Evolutionary conservation across 192 early-diverging fungal species (phyloP), one percentile per base, ranked within the genome.

Genomic region (Backusella tuberculispora): DNA sequence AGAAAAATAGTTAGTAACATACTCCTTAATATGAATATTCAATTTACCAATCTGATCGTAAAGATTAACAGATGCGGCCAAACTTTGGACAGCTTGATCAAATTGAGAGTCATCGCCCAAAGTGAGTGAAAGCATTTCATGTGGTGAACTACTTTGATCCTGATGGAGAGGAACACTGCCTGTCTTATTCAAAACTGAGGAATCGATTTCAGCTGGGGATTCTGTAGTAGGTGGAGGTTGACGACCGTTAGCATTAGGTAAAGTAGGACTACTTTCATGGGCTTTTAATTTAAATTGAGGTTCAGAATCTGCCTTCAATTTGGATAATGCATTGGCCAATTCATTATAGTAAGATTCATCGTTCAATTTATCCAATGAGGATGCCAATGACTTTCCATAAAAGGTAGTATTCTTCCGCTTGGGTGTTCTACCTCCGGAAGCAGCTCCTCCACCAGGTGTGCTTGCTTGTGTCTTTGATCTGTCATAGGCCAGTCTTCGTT

Each of bases 31-130:
- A 19, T 53, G 29, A 2, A 1, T 21, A 24, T 53, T 10, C 21
- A 6, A 53, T 53, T 72, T 72, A 77, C 76, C 76, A 45, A 77
- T 85, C 79, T 95, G 94, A 70, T 95, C 94, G 69, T 90, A 92
- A n/a, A 95, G 83, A 73, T 94, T 92, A 3, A 89, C 84, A 12
- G 91, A 92, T 38, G 73, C 69, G 14, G 74, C 67, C 17, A 95
- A 82, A 69, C 88, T 82, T 8, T 80, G 81, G 43, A 89, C 84
- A 14, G 94, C 92, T 12, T 84, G 84, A 41, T 80, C 77, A 45
- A 90, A 79, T 24, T 86, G 82, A 34, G 83, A 78, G 4, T 90
- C 85, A 75, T 95, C 91, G 13, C 84, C 84, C 38, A 95, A 81
- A 17, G 88, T 90, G 67, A 95, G 76, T 5, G 85, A 85, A 44